phyloP scores from a whole-genome alignment of 768 basidiomycete species.

The Rhodotorula paludigena region DNA sequence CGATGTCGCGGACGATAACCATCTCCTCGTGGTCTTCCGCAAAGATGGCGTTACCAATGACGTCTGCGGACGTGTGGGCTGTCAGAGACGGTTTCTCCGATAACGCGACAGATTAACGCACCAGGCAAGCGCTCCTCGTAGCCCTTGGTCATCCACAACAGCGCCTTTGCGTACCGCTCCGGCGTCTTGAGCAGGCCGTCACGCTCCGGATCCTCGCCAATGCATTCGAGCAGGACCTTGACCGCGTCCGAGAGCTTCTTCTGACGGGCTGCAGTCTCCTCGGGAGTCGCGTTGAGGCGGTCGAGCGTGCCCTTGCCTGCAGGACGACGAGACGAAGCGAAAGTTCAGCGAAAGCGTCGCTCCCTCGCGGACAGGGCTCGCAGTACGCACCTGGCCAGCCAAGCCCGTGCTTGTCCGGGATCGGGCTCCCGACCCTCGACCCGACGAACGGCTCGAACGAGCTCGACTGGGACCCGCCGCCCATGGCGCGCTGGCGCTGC shows the following conservation, averaged over 20 bases:
- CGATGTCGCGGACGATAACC: slow-evolving; percentile 96
- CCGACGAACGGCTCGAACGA: slow-evolving; percentile 34
- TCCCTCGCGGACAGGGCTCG: neutral
- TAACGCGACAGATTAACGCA: too few relatives aligned
- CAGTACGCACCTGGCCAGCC: slow-evolving; percentile 42
- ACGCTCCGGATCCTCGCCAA: slow-evolving; percentile 94
- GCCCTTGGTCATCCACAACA: slow-evolving; percentile 98
- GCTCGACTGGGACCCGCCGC: neutral
- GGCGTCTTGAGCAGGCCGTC: slow-evolving; percentile 90
- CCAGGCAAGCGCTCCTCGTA: slow-evolving; percentile 93
- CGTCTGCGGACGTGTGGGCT: too few relatives aligned
- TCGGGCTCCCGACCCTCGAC: slow-evolving; percentile 29
- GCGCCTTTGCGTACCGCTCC: slow-evolving; percentile 89
- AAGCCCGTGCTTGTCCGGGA: slow-evolving; percentile 42
- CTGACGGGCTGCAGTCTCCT: slow-evolving; percentile 36
- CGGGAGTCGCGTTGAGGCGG: slow-evolving; percentile 24
- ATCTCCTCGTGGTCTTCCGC: slow-evolving; percentile 99
- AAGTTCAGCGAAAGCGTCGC: neutral
- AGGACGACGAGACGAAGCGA: neutral
- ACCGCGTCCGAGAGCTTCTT: slow-evolving; percentile 75
- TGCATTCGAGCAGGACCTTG: slow-evolving; percentile 87
- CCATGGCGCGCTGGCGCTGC: slow-evolving; percentile 8
- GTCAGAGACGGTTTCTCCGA: too few relatives aligned
- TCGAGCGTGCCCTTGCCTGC: slow-evolving; percentile 40
- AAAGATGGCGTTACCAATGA: slow-evolving; percentile 97